Percentiles rank a stretch among this genome's conserved stretches.
Evolutionary conservation across 257 asterid species (phyloP).

Genomic region (Solanum bulbocastanum): DNA sequence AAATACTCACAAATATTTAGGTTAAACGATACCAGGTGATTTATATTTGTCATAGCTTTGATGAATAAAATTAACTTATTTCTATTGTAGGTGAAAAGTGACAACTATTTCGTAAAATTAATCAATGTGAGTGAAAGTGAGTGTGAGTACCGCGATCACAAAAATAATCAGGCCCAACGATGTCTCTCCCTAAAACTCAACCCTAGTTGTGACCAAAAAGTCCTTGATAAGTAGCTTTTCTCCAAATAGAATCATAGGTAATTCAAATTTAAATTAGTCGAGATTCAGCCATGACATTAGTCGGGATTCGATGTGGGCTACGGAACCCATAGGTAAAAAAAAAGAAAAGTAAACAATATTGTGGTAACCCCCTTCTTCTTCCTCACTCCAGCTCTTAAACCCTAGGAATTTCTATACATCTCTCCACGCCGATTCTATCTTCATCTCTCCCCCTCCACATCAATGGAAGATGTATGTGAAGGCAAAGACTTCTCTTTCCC

Average conservation of each 20-base stretch:
- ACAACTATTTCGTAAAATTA: too few species aligned
- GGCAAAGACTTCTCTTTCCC: slow-evolving; percentile 93
- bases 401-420: slow-evolving; percentile 9
- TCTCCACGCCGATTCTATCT: neutral
- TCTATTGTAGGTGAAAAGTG: fast-evolving
- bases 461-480: slow-evolving; percentile 89
- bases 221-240: neutral
- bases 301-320: too few species aligned
- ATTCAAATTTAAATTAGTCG: too few species aligned
- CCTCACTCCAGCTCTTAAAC: slow-evolving; percentile 15
- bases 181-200: neutral
- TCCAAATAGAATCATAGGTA: neutral
- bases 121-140: neutral
- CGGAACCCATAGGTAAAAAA: too few species aligned
- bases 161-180: fast-evolving
- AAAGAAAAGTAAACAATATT: neutral
- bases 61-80: too few species aligned
- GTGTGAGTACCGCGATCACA: fast-evolving
- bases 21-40: too few species aligned
- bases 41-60: too few species aligned
- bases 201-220: neutral
- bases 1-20: too few species aligned
- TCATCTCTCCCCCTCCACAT: neutral
- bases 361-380: neutral
- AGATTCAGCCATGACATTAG: too few species aligned